Evolutionary conservation across 1,139 yeast genomes (phyloP), one percentile per base, ranked within the genome.

Genomic region (Yamadazyma diospyri): DNA sequence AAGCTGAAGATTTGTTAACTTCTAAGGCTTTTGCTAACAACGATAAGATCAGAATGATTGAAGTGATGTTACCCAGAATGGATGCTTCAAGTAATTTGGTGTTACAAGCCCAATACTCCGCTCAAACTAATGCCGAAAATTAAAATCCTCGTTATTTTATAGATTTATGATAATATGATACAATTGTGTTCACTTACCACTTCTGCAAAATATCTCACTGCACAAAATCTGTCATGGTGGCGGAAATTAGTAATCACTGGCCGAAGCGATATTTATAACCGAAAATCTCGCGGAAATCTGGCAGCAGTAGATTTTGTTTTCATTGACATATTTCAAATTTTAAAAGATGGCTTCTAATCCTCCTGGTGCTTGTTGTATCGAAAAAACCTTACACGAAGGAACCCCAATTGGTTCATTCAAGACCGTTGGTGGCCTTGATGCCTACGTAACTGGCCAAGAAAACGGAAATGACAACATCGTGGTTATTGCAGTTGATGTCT

Each of bases 31-130:
- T 85, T 63, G 69, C 76, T 35, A 61, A 55, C 32, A 78, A 81
- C 46, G 68, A 75, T 46, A 81, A 72, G 64, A 81, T 84, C 53
- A 76, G 94, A 68, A 59, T 84, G 64, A 66, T 86, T 43, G 95
- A 86, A 66, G 73, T 85, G 38, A 77, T 83, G 79, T 69, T 86
- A 53, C 86, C 82, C 42, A 77, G 72, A 53, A 72, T 84, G 78
- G 95, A 85, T 62, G 95, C 94, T 38, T 94, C 94, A 43, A 64
- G 63, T 37, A 75, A 78, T 55, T 76, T 86, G 65, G 67, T 63
- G 16, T 55, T 55, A 30, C 94, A 83, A 67, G 94, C 92, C 33
- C 76, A 82, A 61, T 68, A 83, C 55, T 78, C 94, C 29, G 92
- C 86, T 46, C 63, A 72, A 51, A 72, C 76, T 45, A 85, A 85